These are phyloP conservation scores for Talaromyces borbonicus DNA, from an alignment of 495 filamentous ascomycete species.

Conservation along the genomic window DNA sequence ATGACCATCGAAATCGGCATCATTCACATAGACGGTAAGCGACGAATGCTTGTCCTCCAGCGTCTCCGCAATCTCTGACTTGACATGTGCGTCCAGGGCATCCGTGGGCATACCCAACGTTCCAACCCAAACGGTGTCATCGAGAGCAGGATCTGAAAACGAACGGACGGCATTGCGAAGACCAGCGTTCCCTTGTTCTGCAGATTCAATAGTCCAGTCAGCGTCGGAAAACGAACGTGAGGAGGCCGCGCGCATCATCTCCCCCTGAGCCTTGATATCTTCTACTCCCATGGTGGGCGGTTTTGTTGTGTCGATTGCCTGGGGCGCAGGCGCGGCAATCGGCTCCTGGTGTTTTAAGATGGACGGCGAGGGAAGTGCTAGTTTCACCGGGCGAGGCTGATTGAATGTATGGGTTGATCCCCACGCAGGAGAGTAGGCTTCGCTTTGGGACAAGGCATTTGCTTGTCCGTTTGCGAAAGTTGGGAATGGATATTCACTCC, in stretches of 20 bases:
- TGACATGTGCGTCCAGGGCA: constrained; percentile 54
- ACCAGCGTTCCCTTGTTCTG: constrained; percentile 80
- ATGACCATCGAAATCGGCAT: constrained; percentile 79
- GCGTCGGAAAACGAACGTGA: constrained; percentile 44
- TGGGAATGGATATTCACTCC: constrained; percentile 27
- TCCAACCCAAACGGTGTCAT: constrained; percentile 72
- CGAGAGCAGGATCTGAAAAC: constrained; percentile 46
- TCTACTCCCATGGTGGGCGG: constrained; percentile 2
- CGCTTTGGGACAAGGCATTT: constrained; percentile 28
- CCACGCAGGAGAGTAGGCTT: constrained; percentile 48
- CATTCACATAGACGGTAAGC: constrained; percentile 66
- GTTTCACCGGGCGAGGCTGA: constrained; percentile 65
- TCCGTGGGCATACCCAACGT: constrained; percentile 86
- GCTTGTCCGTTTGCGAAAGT: constrained; percentile 7
- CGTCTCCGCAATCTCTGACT: constrained; percentile 66
- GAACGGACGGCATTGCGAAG: constrained; percentile 74
- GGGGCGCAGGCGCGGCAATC: constrained; percentile 8
- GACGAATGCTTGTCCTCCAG: constrained; percentile 67
- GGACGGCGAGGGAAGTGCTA: constrained; percentile 57
- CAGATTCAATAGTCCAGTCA: constrained; percentile 66
- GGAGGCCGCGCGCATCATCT: background rate
- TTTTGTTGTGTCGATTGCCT: background rate
- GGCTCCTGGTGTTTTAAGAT: constrained; percentile 58
- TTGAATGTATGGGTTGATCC: constrained; percentile 51
- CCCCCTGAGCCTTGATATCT: background rate